phyloP scores from a whole-genome alignment of 768 basidiomycete species.

The Tulasnella sp. region DNA sequence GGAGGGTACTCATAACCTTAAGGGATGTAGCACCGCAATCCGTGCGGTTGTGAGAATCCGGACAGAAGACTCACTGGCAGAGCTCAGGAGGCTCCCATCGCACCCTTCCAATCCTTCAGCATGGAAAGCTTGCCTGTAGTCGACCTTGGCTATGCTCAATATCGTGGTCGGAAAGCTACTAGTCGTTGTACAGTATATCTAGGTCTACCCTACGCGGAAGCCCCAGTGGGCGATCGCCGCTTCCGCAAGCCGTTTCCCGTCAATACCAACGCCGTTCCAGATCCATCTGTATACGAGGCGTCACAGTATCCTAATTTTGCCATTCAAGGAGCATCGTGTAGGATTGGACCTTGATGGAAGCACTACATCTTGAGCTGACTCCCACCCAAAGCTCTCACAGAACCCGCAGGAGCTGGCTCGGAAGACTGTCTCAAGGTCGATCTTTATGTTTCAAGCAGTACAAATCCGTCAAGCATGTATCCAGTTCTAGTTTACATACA shows the following conservation, averaged over 20 bases:
- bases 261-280: constrained; percentile 34
- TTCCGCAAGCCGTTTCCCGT: constrained; percentile 41
- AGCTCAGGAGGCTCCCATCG: background rate
- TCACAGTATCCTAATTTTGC: constrained; percentile 46
- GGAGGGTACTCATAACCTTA: too few species aligned
- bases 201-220: constrained; percentile 30
- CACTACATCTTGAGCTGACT: background rate
- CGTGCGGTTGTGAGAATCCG: background rate
- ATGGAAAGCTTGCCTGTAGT: constrained; percentile 20
- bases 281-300: constrained; percentile 25
- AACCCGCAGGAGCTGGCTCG: constrained; percentile 47
- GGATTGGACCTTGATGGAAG: constrained; percentile 21
- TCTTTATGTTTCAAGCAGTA: constrained; percentile 42
- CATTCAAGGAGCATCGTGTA: constrained; percentile 44
- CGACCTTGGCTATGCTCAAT: constrained; percentile 48
- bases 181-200: constrained; percentile 34
- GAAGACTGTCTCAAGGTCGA: constrained; percentile 60
- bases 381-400: constrained; percentile 27
- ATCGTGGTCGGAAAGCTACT: constrained; percentile 28
- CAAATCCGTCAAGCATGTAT: constrained; percentile 34
- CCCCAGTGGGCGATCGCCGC: constrained; percentile 26
- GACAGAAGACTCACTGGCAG: too few species aligned
- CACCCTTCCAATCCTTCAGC: background rate
- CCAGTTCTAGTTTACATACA: constrained; percentile 34
- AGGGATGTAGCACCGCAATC: too few species aligned